A percentile compares a stretch with the other conserved stretches of the same genome.
Conservation (phyloP, 1,139 yeast species). For the Candida smagusa region DNA sequence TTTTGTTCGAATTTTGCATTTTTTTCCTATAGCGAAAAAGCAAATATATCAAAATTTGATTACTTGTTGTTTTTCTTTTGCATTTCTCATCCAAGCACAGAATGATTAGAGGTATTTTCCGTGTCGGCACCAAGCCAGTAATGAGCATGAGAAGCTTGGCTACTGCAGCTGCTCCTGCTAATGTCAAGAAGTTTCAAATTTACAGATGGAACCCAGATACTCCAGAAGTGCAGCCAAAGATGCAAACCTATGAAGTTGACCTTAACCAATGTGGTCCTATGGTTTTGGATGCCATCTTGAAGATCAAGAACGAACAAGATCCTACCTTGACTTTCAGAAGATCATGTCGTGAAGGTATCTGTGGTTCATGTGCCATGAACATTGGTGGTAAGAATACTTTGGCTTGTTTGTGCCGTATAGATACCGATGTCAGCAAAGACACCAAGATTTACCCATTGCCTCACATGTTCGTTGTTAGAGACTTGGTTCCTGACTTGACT, state of each 20-base stretch:
- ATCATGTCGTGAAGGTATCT: constrained; percentile 98
- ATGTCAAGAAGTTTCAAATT: constrained; percentile 80
- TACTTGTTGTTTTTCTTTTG: constrained; percentile 8
- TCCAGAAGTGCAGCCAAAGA: constrained; percentile 87
- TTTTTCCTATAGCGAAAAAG: constrained; percentile 1
- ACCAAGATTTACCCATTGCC: constrained; percentile 94
- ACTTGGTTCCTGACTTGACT: constrained; percentile 95
- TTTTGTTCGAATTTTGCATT: constrained; percentile 7
- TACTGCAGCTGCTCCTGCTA: constrained; percentile 44
- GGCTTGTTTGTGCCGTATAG: constrained; percentile 95
- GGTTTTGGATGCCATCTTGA: constrained; percentile 92
- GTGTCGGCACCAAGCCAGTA: constrained; percentile 11
- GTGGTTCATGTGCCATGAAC: constrained; percentile 99
- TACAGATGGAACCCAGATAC: constrained; percentile 99
- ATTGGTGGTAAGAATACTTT: constrained; percentile 96
- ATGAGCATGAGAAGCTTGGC: constrained; percentile 36
- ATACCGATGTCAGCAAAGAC: constrained; percentile 69
- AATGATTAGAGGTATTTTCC: constrained; percentile 22
- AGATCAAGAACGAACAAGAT: constrained; percentile 95
- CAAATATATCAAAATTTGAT: constrained; percentile 6
- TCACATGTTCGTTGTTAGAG: constrained; percentile 96
- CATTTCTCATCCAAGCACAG: constrained; percentile 7
- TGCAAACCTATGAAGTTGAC: constrained; percentile 82
- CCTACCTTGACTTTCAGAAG: constrained; percentile 94
- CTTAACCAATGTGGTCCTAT: constrained; percentile 94